Evolutionary conservation across 345 rosid species (phyloP).

Genomic region (Anacardium occidentale): DNA sequence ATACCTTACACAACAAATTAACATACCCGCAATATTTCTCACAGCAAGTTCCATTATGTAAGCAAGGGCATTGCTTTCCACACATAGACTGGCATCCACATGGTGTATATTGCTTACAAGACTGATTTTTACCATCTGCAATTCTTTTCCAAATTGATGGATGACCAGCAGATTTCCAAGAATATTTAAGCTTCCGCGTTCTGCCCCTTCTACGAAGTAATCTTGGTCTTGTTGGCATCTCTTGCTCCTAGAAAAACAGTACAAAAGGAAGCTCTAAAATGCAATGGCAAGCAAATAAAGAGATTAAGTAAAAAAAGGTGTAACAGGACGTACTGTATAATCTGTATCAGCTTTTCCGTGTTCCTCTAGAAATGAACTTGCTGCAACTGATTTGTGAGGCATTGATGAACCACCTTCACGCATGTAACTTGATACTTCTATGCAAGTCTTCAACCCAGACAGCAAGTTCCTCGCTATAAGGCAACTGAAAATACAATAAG

Average conservation of each 20-base stretch:
- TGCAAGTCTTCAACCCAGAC: constrained; percentile 93
- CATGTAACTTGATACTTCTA: constrained; percentile 86
- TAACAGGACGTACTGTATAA: constrained; percentile 43
- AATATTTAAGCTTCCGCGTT: constrained; percentile 85
- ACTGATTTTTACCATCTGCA: constrained; percentile 56
- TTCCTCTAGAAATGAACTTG: constrained; percentile 60
- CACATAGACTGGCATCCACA: constrained; percentile 85
- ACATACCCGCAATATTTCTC: constrained; percentile 97
- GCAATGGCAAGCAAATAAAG: constrained; percentile 8
- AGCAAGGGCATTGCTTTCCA: constrained; percentile 82
- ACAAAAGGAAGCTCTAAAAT: constrained; percentile 16
- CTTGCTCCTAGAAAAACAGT: constrained; percentile 61
- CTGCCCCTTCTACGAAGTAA: constrained; percentile 66
- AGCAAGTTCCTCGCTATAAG: constrained; percentile 96
- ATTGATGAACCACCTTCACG: constrained; percentile 60
- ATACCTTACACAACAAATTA: constrained; percentile 15
- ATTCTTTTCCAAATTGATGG: constrained; percentile 71
- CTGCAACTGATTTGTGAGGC: constrained; percentile 52
- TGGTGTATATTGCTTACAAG: constrained; percentile 77
- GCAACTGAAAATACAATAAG: constrained; percentile 59
- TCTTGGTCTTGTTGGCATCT: constrained; percentile 51
- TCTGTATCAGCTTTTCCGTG: constrained; percentile 58
- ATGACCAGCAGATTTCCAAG: constrained; percentile 77
- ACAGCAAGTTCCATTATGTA: constrained; percentile 71
- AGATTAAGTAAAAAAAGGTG: constrained; percentile 15